Percentiles rank a stretch among this genome's conserved stretches.
Conservation (phyloP, 2,329 filamentous ascomycete species). For the Juglanconis sp. region DNA sequence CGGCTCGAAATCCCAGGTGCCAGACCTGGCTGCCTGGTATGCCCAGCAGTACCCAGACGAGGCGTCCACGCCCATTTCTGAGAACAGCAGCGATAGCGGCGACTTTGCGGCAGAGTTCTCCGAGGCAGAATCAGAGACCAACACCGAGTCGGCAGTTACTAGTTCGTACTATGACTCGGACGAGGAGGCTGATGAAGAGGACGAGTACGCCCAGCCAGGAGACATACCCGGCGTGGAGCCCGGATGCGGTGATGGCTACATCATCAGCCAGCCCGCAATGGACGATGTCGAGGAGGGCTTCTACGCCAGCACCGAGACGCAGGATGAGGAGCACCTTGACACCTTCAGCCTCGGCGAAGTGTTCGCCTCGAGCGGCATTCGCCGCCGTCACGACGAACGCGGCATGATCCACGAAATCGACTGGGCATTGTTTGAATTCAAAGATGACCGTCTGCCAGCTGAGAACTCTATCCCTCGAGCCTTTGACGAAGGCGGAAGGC, state of each 20-base stretch:
- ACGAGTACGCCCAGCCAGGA: slow-evolving; percentile 58
- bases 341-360: slow-evolving; percentile 79
- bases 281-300: slow-evolving; percentile 83
- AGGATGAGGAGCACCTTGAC: slow-evolving; percentile 79
- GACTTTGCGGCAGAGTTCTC: slow-evolving; percentile 61
- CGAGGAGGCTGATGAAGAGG: slow-evolving; percentile 47
- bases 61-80: slow-evolving; percentile 32
- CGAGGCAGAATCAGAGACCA: slow-evolving; percentile 55
- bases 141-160: slow-evolving; percentile 49
- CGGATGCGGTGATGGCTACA: slow-evolving; percentile 71
- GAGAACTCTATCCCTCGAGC: slow-evolving; percentile 64
- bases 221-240: slow-evolving; percentile 77
- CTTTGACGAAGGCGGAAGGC: slow-evolving; percentile 23
- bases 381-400: slow-evolving; percentile 66
- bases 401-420: slow-evolving; percentile 87
- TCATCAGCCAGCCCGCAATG: slow-evolving; percentile 86
- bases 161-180: slow-evolving; percentile 46
- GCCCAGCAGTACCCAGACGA: slow-evolving; percentile 30
- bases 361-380: slow-evolving; percentile 86
- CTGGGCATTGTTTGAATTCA: slow-evolving; percentile 86
- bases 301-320: slow-evolving; percentile 67
- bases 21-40: slow-evolving; percentile 42
- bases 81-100: slow-evolving; percentile 44
- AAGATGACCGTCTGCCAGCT: slow-evolving; percentile 65
- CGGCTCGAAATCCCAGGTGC: slow-evolving; percentile 24